phyloP scores from a whole-genome alignment of 768 basidiomycete genomes.

The Imleria badia region DNA sequence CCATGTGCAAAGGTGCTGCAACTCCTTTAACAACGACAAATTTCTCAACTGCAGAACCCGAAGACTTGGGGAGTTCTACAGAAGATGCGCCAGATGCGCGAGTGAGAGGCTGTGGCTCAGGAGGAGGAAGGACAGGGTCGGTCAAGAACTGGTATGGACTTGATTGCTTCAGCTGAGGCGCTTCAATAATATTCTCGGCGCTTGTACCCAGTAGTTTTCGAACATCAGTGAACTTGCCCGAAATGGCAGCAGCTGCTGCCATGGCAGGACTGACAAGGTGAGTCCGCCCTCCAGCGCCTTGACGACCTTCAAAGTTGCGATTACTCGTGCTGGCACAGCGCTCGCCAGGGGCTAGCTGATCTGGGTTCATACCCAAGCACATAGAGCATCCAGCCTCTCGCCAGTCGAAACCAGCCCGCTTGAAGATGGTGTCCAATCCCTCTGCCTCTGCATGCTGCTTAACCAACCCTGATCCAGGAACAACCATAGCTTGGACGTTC shows the following conservation, averaged over 20 bases:
- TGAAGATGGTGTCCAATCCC: slow-evolving; percentile 83
- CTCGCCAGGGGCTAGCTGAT: slow-evolving; percentile 78
- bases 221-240: slow-evolving; percentile 82
- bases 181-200: slow-evolving; percentile 43
- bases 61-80: slow-evolving; percentile 38
- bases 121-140: slow-evolving; percentile 59
- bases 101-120: slow-evolving; percentile 42
- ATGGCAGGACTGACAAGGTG: slow-evolving; percentile 89
- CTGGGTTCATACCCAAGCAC: slow-evolving; percentile 96
- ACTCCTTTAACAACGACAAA: slow-evolving; percentile 74
- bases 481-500: slow-evolving; percentile 83
- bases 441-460: slow-evolving; percentile 91
- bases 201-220: slow-evolving; percentile 63
- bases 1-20: slow-evolving; percentile 75
- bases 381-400: slow-evolving; percentile 94
- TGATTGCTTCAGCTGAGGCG: slow-evolving; percentile 63
- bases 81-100: slow-evolving; percentile 34
- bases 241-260: slow-evolving; percentile 89
- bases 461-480: slow-evolving; percentile 87
- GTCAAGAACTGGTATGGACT: slow-evolving; percentile 77
- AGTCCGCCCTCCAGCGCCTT: slow-evolving; percentile 85
- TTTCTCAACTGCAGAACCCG: slow-evolving; percentile 52
- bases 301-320: slow-evolving; percentile 90
- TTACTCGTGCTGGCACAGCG: slow-evolving; percentile 93
- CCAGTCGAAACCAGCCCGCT: slow-evolving; percentile 92